Evolutionary conservation across 2,329 filamentous ascomycete genomes (phyloP), one percentile per base, ranked within the genome.

Genomic region (Colletotrichum sp.): DNA sequence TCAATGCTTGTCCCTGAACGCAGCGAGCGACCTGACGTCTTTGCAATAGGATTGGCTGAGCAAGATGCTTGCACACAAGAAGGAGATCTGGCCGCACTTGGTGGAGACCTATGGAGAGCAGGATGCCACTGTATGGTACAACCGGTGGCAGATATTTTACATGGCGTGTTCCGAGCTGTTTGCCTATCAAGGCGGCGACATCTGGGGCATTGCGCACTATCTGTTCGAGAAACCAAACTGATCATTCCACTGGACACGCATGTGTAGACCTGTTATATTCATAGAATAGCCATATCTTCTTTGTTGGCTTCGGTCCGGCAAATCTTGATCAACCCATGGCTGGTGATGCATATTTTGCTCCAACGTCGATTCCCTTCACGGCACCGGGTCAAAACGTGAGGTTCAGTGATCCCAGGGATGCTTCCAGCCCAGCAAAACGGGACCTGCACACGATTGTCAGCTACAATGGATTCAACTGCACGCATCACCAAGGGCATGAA

Each of bases 391-490:
- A 21, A 26, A 36, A 12, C 24, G 61, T 68, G 21, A 67, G 78
- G 75, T 86, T 90, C 89, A 98, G 87, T 98, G 96, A 80, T 98
- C 96, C 95, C 96, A 98, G 79, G 96, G 97, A 86, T 99, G 97
- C 89, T 96, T 98, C 94, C 93, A 95, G 84, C 97, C 97, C 81
- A 99, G 85, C 78, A 99, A 88, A 71, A 93, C 96, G 28, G 96
- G 90, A 72, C 91, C 91, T 93, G 77, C 36, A 70, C 57, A 43
- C 13, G 26, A 6, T n/a, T 57, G 32, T 71, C 57, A 70, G 63
- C 26, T 59, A 26, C 55, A 36, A n/a, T 64, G 18, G 39, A 30
- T 16, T 28, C 6, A 21, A 21, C 3, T 66, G n/a, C 10, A 24
- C 16, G 39, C 18, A 13, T 32, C 30, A n/a, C 16, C 21, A 24